Base-by-base conservation (phyloP, 2,329 filamentous ascomycete genomes). In the Dactylellina sp. region DNA sequence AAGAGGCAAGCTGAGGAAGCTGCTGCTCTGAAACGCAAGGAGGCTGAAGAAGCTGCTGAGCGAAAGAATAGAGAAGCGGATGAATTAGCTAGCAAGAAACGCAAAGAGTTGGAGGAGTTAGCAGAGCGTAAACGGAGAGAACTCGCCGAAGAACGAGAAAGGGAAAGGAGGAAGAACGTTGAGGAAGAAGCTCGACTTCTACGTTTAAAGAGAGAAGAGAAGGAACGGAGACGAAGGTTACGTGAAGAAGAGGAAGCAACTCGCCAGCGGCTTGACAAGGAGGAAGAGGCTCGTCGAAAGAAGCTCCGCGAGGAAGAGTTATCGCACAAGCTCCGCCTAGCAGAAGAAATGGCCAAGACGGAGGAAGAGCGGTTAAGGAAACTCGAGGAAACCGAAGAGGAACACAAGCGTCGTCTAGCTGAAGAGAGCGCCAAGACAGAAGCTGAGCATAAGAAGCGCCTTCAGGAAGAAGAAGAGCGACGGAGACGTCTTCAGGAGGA, bases 1-100 rank as follows among this genome's bases (percentile, higher is more conserved):
- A 93, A 93, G 37, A 93, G 97, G 50, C 88, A 89, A 74, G 96
- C 93, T 79, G 95, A 98, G 82, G 86, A 91, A 75, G 93, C 93
- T 2, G 98, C 96, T 83, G 98, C 98, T 82, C 83, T 97, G 82
- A 90, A 94, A 37, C 98, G 98, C 79, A 94, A 98, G 80, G 91
- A 98, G 78, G 92, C 94, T 0, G 86, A 86, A 74, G 92, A 91
- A 80, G 89, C 91, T 78, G 97, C 97, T 80, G 92, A 97, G 81
- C 89, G 91, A 55, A 84, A 98, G 32, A 89, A 90, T 79, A 92
- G 93, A 6, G 96, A 97, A 82, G 90, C 93, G 66, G 92, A 96
- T 79, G 85, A 92, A 22, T 89, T 90, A 37, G 89, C 89, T 46
- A 89, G 90, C 76, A 89, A 90, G 77, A 95, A 93, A 0, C 93